Base-by-base conservation (phyloP, 306 rosid genomes). In the Clitoria ternatea region DNA sequence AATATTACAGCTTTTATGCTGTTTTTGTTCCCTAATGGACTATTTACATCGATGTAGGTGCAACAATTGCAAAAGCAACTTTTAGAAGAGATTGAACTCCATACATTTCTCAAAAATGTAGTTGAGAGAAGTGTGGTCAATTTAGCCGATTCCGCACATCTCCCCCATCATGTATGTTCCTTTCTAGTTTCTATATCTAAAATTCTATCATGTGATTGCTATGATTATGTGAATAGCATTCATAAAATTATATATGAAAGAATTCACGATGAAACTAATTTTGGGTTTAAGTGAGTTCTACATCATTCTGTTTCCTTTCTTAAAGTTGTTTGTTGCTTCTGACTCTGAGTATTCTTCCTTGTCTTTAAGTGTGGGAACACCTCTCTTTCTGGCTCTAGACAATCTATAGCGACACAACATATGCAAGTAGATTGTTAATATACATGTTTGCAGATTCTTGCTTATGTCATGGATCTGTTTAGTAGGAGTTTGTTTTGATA, bases 81-180 rank as follows among this genome's bases (percentile, higher is more conserved):
- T 73, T 83, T 36, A 14, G 77, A 88, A 80, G 95, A 88, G 82
- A 44, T 82, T 43, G 89, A 86, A 37, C 82, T 88, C 70, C 89
- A 84, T 55, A 68, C 76, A 44, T 76, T 82, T 27, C 77, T 88
- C 56, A 84, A 84, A 70, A 80, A 75, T 82, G 86, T 82, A 47
- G 62, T 80, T 40, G 83, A 84, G 49, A 76, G 81, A 73, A 80
- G 73, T 73, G 75, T 69, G 50, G 49, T 30, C 35, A 60, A 69
- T 75, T 49, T 81, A 32, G 81, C 82, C 53, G 81, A 69, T 68
- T 14, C 76, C 13, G 60, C 70, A n/a, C 15, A 69, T 68, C 83
- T 86, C 70, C 88, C 95, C 59, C 67, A 44, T 63, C 66, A 76
- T 64, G 95, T 88, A 84, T 66, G 87, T 78, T 77, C 37, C 9